A percentile compares a stretch with the other conserved stretches of the same genome.
These are phyloP conservation scores for Brassica carinata DNA, from an alignment of 345 rosid species.

Conservation along the genomic window DNA sequence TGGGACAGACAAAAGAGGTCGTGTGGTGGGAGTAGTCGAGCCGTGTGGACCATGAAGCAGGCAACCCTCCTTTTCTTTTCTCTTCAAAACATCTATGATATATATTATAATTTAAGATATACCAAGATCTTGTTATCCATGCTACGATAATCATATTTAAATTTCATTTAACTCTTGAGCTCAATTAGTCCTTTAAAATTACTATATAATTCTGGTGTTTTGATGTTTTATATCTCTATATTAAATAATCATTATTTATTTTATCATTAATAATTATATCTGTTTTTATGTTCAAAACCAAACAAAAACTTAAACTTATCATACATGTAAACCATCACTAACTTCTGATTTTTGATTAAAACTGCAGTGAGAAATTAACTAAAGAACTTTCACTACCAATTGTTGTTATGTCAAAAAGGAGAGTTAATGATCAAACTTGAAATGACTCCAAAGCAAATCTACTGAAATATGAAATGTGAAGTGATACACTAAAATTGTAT, in stretches of 20 bases:
- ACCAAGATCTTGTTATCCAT: background rate
- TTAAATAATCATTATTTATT: background rate
- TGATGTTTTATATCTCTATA: background rate
- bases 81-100: background rate
- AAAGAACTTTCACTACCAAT: background rate
- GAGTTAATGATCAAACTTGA: background rate
- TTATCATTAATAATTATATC: background rate
- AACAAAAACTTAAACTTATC: background rate
- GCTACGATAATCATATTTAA: background rate
- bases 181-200: background rate
- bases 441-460: background rate
- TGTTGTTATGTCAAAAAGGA: background rate
- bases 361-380: background rate
- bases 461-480: background rate
- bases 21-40: conserved; percentile 26
- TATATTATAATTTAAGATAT: background rate
- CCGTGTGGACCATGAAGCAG: conserved; percentile 16
- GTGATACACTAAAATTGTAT: too few relatives aligned
- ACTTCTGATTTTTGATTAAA: background rate
- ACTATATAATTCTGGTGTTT: background rate
- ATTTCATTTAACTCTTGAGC: background rate
- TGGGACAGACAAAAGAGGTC: conserved; percentile 22
- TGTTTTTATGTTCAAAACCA: background rate
- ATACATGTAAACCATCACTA: background rate
- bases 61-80: conserved; percentile 3